These are phyloP conservation scores for Mariannaea sp. DNA, from an alignment of 2,329 filamentous ascomycete species.

Conservation along the genomic window DNA sequence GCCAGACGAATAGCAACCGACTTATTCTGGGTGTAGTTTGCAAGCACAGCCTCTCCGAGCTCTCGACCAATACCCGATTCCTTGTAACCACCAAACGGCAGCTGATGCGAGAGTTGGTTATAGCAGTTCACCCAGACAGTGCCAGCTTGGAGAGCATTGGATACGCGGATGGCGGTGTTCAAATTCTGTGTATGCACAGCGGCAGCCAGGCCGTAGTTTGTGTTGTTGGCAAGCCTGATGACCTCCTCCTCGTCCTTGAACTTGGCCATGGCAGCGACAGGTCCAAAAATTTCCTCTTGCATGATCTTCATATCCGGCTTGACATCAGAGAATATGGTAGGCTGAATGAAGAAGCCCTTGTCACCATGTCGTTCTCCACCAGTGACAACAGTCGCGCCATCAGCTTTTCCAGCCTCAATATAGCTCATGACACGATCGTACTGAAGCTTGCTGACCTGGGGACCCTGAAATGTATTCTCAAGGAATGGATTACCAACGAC, in stretches of 20 bases:
- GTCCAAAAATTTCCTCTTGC: slow-evolving; percentile 2
- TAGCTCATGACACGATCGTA: neutral
- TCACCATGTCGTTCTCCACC: neutral
- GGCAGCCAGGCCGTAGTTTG: neutral
- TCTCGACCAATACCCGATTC: neutral
- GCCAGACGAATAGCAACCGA: neutral
- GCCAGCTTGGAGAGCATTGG: neutral
- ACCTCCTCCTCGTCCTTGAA: neutral
- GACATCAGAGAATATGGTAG: neutral
- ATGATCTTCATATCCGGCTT: slow-evolving; percentile 1
- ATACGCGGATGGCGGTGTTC: neutral
- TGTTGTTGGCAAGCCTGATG: neutral
- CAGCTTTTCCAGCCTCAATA: neutral
- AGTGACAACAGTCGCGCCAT: neutral
- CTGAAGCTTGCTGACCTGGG: neutral
- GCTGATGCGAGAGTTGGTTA: neutral
- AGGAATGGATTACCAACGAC: neutral
- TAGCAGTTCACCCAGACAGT: neutral
- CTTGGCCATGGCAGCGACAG: neutral
- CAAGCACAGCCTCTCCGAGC: neutral
- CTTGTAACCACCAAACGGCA: neutral
- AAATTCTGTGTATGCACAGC: neutral
- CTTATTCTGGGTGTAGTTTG: neutral
- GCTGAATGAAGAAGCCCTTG: neutral
- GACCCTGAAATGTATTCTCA: neutral